A percentile compares a stretch with the other conserved stretches of the same genome.
Conservation (phyloP, 148 eudicot genomes). For the Hydrangea macrophylla region DNA sequence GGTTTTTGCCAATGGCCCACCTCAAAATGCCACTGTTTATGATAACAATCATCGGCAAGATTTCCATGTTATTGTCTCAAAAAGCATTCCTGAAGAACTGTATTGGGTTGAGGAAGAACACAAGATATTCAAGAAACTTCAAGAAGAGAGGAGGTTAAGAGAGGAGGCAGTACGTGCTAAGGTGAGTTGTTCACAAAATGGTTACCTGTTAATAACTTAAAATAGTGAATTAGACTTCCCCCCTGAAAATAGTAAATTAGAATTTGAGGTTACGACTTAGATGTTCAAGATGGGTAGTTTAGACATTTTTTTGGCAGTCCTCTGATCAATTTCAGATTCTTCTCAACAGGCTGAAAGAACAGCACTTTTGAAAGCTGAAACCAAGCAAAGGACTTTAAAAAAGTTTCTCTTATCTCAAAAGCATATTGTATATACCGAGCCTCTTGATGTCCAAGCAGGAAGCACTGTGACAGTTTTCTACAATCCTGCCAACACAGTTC, state of each 20-base stretch:
- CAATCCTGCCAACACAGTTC: constrained; percentile 82
- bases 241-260: too few species aligned
- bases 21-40: constrained; percentile 66
- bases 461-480: constrained; percentile 68
- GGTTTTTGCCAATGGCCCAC: constrained; percentile 98
- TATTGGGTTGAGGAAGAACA: constrained; percentile 92
- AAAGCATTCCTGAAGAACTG: constrained; percentile 45
- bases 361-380: constrained; percentile 75
- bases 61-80: constrained; percentile 81
- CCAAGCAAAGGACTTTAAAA: constrained; percentile 71
- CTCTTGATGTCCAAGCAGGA: constrained; percentile 86
- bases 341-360: constrained; percentile 65
- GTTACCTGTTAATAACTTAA: too few species aligned
- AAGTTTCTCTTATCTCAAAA: constrained; percentile 89
- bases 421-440: constrained; percentile 89
- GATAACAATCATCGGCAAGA: constrained; percentile 81
- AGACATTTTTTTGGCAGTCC: neutral
- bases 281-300: neutral
- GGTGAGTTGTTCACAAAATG: constrained; percentile 43
- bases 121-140: constrained; percentile 60
- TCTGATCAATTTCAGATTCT: neutral
- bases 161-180: constrained; percentile 72
- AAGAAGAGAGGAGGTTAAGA: constrained; percentile 63
- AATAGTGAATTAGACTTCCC: neutral
- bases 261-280: neutral